phyloP scores from a whole-genome alignment of 1,284 basidiomycete species.

The Abortiporus biennis region DNA sequence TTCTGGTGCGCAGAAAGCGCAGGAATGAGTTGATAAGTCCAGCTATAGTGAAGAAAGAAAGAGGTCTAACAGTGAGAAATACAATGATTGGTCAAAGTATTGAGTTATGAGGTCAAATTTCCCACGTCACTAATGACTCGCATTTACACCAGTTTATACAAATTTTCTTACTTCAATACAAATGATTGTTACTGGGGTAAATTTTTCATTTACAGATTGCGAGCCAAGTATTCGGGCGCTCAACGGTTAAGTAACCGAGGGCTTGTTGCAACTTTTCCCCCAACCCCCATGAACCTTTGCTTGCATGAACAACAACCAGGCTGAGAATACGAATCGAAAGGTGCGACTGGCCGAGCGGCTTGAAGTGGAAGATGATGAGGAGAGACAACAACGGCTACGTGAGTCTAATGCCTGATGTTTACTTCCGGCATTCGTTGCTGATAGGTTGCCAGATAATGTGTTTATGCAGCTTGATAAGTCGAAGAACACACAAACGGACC shows the following conservation, averaged over 20 bases:
- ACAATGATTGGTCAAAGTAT: too few species aligned
- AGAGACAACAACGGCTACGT: constrained; percentile 28
- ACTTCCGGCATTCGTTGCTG: not conserved
- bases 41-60: too few species aligned
- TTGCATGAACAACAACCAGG: constrained; percentile 12
- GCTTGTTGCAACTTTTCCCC: too few species aligned
- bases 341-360: constrained; percentile 15
- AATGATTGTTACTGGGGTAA: too few species aligned
- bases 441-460: constrained; percentile 18
- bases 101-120: too few species aligned
- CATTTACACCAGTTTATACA: too few species aligned
- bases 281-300: not conserved
- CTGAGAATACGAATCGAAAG: constrained; percentile 8
- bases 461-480: constrained; percentile 21
- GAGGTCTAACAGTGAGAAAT: too few species aligned
- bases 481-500: not conserved
- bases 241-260: too few species aligned
- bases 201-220: too few species aligned
- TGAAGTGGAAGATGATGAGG: constrained; percentile 29
- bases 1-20: constrained; percentile 2
- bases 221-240: too few species aligned
- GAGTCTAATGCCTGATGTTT: constrained; percentile 9
- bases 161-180: too few species aligned
- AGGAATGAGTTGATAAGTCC: not conserved
- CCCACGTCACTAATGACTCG: too few species aligned